Base-by-base conservation (phyloP, 2,329 filamentous ascomycete species). In the Verticillium zaregamsianum region DNA sequence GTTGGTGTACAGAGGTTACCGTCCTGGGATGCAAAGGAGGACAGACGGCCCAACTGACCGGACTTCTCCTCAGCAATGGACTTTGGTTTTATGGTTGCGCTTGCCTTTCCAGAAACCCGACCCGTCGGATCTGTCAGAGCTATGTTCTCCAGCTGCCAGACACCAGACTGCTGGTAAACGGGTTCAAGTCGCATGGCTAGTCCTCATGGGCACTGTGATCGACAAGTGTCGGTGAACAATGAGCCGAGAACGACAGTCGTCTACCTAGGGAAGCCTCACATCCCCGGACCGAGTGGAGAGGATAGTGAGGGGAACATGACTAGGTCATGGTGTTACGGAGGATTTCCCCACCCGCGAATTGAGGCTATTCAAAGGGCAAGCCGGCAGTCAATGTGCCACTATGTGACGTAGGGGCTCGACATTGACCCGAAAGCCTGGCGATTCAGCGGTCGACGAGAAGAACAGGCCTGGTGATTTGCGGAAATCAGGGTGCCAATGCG, bases 341-440 rank as follows among this genome's bases (percentile, higher is more conserved):
- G 14, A 5, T 28, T 61, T 62, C 63, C 14, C 63, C 62, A 64
- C 63, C 57, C 40, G 61, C 23, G 17, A 59, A 60, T 63, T 60
- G 62, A 64, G 62, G 63, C 63, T 62, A 64, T 62, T 60, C 40
- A 64, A 59, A 32, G 33, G 31, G 25, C 45, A 17, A 55, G 40
- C 59, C 60, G 62, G 59, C 35, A 59, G 60, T 49, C 45, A 23
- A 49, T 11, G 37, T 49, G 6, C 6, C 45, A 23, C n/a, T 12
- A 12, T 6, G 45, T 49, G n/a, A 49, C 45, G 20, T 49, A 9
- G n/a, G 45, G 11, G 20, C 15, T 40, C 37, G 37, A 40, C 17
- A 40, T n/a, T 40, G 6, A 15, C 37, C 37, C 45, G 20, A 49
- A n/a, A 49, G 6, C 8, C 45, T 11, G 20, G 28, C 45, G 20